Percentiles rank a stretch among this genome's conserved stretches.
phyloP scores from a whole-genome alignment of 257 asterid species.

The Cynanchum wilfordii region DNA sequence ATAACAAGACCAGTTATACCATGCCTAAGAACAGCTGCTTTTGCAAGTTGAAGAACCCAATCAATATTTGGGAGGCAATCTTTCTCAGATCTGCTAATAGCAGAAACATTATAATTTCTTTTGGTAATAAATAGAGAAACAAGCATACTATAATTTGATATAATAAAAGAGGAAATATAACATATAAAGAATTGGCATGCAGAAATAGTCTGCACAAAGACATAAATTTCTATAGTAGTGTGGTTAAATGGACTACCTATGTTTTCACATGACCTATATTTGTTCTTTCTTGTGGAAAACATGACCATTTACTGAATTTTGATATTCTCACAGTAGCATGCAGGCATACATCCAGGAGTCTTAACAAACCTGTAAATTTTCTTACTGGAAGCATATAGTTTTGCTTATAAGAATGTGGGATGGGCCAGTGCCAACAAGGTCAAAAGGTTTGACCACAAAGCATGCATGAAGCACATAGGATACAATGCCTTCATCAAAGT shows the following conservation, averaged over 20 bases:
- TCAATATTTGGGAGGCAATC: slow-evolving; percentile 81
- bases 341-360: neutral
- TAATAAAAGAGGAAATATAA: neutral
- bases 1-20: slow-evolving; percentile 93
- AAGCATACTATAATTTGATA: neutral
- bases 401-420: neutral
- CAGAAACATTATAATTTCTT: neutral
- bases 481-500: too few relatives aligned
- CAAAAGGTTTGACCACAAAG: too few relatives aligned
- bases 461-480: too few relatives aligned
- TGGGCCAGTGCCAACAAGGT: too few relatives aligned
- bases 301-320: too few relatives aligned
- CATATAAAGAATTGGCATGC: neutral
- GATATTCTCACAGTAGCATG: neutral
- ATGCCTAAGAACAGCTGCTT: slow-evolving; percentile 79
- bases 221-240: neutral
- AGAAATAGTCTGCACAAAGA: neutral
- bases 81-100: slow-evolving; percentile 70
- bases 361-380: neutral
- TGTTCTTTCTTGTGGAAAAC: neutral
- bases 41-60: slow-evolving; percentile 96
- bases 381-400: neutral
- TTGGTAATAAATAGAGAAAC: neutral
- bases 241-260: neutral
- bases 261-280: neutral